Conservation (phyloP, 352 stramenopile genomes). For the Phytophthora litchii region DNA sequence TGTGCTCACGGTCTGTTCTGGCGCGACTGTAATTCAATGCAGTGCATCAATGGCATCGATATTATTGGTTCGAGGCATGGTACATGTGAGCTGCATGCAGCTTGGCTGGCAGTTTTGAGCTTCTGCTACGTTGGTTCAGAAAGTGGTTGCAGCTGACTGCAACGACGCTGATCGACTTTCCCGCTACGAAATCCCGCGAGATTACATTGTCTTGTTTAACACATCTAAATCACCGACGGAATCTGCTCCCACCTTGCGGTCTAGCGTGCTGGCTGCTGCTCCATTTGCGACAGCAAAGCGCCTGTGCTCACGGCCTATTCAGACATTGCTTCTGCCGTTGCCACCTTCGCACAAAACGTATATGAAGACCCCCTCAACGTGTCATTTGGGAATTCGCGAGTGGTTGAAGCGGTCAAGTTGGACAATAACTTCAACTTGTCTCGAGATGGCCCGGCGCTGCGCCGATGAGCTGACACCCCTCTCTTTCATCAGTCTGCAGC, state of each 20-base stretch:
- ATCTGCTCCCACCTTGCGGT: constrained; percentile 11
- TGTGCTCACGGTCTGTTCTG: constrained; percentile 1
- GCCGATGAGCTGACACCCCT: constrained; percentile 20
- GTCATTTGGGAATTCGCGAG: too few species aligned
- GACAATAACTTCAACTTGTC: constrained; percentile 22
- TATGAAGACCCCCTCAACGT: not conserved
- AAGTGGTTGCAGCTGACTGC: constrained; percentile 1
- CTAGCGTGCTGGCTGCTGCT: not conserved
- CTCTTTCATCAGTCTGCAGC: constrained; percentile 20
- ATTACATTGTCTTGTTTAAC: constrained; percentile 26
- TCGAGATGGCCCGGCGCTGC: constrained; percentile 6
- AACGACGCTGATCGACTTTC: constrained; percentile 1
- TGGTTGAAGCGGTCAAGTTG: constrained; percentile 19
- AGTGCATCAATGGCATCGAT: not conserved
- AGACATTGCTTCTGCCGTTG: too few species aligned
- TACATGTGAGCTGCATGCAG: too few species aligned
- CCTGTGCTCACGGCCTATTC: too few species aligned
- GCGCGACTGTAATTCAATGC: not conserved
- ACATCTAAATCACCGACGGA: constrained; percentile 18
- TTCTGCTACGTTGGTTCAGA: constrained; percentile 12
- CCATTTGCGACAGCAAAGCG: not conserved
- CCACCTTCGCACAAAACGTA: too few species aligned
- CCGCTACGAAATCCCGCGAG: constrained; percentile 11
- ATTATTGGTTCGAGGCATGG: too few species aligned
- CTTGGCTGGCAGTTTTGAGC: constrained; percentile 10